These are phyloP conservation scores for Thalassiosira hispida DNA, from an alignment of 352 stramenopile genomes.

Conservation along the genomic window DNA sequence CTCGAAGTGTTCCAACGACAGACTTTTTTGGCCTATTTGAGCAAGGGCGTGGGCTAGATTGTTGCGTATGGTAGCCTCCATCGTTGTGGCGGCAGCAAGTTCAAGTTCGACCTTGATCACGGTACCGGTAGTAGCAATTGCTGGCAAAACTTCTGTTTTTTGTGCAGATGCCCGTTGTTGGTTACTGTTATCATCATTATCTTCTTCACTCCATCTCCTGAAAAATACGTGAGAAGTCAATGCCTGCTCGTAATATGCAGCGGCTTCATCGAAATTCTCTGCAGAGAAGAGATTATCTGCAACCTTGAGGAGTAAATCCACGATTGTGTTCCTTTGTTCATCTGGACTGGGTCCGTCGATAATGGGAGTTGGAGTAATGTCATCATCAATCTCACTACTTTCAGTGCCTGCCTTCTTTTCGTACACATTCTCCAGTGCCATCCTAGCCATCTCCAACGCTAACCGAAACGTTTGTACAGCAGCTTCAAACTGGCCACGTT, in stretches of 20 bases:
- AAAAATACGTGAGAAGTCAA: constrained; percentile 40
- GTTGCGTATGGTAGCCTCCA: constrained; percentile 47
- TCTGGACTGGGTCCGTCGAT: constrained; percentile 14
- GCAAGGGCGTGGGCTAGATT: constrained; percentile 34
- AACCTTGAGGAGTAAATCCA: constrained; percentile 43
- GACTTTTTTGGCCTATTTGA: constrained; percentile 41
- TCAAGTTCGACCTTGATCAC: constrained; percentile 22
- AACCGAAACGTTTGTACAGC: constrained; percentile 23
- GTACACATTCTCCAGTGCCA: constrained; percentile 28
- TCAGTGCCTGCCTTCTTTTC: constrained; percentile 3
- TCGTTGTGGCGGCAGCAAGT: constrained; percentile 31
- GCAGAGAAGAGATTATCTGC: constrained; percentile 25
- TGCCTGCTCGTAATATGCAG: constrained; percentile 39
- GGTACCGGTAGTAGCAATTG: not conserved
- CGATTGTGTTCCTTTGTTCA: constrained; percentile 37
- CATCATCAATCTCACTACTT: not conserved
- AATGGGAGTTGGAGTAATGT: not conserved
- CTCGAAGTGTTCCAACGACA: constrained; percentile 49
- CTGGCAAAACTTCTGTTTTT: constrained; percentile 4
- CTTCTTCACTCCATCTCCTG: constrained; percentile 22
- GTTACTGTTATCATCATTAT: too few species aligned
- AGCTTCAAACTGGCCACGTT: constrained; percentile 22
- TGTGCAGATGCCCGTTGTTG: not conserved
- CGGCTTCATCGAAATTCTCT: constrained; percentile 41
- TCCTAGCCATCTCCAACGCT: constrained; percentile 38